Evolutionary conservation across 164 flowering plant genomes (phyloP), one percentile per base, ranked within the genome.

Genomic region (Berberis vulgaris): DNA sequence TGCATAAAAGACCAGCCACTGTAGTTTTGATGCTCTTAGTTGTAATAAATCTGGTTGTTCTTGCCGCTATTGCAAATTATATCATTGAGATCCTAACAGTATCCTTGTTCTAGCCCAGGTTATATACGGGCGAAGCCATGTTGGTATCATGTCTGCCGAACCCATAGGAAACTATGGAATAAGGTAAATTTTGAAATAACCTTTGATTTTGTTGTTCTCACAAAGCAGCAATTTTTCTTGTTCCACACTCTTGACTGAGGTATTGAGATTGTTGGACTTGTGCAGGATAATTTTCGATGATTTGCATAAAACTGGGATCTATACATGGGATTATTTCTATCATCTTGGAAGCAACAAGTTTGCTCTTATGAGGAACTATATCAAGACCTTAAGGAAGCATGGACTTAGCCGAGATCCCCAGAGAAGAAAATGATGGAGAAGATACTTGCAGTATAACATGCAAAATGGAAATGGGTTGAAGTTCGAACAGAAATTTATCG

Each of bases 251-350:
- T 26, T 26, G 26, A 26, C 26, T 26, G 9, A 40, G 44, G 46
- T 69, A 43, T 59, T 57, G 45, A 44, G 26, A 54, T 10, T 55
- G 55, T 61, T 67, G 5, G 43, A 8, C n/a, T 54, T 46, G 8
- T 41, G 56, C 84, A 93, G 98, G 76, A 74, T 91, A 67, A 53
- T 80, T 49, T 94, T 94, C 45, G 97, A 94, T 64, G 98, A 94
- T 76, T 78, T 89, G 87, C 97, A 94, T 66, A 86, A 86, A 77
- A 91, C 98, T n/a, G 96, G 98, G 63, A 94, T 94, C 50, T 91
- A 83, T 62, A 82, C 95, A 26, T 94, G 96, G 97, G 91, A 89
- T 68, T 91, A 87, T 74, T 81, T 94, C 70, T 79, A 87, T 74
- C 76, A 85, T 65, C 87, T 91, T 13, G 97, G 99, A 50, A 82